A percentile compares a stretch with the other conserved stretches of the same genome.
Conservation (phyloP, 2,329 filamentous ascomycete genomes). For the Epichloe festucae region DNA sequence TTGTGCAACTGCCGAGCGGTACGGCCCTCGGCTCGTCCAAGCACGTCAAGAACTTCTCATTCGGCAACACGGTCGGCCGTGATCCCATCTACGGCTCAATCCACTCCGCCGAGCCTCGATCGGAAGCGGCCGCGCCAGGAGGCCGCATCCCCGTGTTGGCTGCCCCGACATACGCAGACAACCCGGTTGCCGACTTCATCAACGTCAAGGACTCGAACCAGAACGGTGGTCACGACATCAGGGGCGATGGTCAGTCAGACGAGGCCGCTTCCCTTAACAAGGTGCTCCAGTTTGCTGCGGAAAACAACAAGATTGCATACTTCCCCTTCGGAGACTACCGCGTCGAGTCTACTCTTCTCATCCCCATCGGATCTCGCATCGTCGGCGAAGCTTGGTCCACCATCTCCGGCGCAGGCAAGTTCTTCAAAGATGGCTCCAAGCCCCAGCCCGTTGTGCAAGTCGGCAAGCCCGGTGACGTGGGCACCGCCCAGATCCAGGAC, state of each 20-base stretch:
- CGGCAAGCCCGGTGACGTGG: slow-evolving; percentile 35
- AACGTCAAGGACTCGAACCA: slow-evolving; percentile 25
- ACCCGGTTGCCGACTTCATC: slow-evolving; percentile 16
- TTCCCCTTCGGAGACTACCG: slow-evolving; percentile 18
- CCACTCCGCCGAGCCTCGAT: slow-evolving; percentile 18
- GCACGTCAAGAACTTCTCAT: slow-evolving; percentile 28
- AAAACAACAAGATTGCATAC: slow-evolving; percentile 16
- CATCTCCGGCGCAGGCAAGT: slow-evolving; percentile 32
- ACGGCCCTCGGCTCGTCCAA: slow-evolving; percentile 17
- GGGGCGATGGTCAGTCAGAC: slow-evolving; percentile 26
- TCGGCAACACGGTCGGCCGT: slow-evolving; percentile 27
- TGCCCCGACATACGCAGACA: slow-evolving; percentile 26
- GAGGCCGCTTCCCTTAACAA: slow-evolving; percentile 25
- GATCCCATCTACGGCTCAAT: slow-evolving; percentile 26
- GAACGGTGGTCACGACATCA: slow-evolving; percentile 17
- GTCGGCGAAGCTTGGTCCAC: slow-evolving; percentile 42
- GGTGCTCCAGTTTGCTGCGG: slow-evolving; percentile 23
- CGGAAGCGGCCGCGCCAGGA: slow-evolving; percentile 22
- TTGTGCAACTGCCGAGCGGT: slow-evolving; percentile 19
- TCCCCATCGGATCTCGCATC: slow-evolving; percentile 30
- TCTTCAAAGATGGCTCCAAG: slow-evolving; percentile 28
- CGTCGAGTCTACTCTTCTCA: slow-evolving; percentile 14
- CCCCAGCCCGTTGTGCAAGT: slow-evolving; percentile 38
- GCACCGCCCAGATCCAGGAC: slow-evolving; percentile 36
- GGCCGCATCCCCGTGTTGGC: slow-evolving; percentile 23